Conservation (phyloP, 768 basidiomycete genomes). For the Coprinellus micaceus region DNA sequence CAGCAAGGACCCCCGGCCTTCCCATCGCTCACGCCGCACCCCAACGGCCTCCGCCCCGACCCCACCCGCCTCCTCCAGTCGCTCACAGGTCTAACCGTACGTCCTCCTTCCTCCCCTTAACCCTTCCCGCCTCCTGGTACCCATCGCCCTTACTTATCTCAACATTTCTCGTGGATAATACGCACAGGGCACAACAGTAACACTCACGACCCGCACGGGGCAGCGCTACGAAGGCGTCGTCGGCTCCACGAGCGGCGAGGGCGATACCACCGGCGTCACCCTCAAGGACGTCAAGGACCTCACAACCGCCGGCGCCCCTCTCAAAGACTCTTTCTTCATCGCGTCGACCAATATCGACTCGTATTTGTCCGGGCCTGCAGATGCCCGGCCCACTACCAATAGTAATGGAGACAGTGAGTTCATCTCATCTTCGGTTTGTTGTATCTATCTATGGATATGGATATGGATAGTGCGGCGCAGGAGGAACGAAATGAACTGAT, state of each 20-base stretch:
- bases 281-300: constrained; percentile 79
- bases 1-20: constrained; percentile 30
- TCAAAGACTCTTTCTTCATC: constrained; percentile 69
- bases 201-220: constrained; percentile 66
- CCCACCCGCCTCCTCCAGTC: constrained; percentile 53
- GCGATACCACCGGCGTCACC: constrained; percentile 67
- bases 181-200: constrained; percentile 70
- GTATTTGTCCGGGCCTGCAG: constrained; percentile 73
- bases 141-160: no score
- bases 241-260: constrained; percentile 54
- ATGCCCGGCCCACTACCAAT: constrained; percentile 61
- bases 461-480: no score
- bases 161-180: no score
- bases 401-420: constrained; percentile 64
- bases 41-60: constrained; percentile 47
- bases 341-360: constrained; percentile 68
- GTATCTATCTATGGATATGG: no score
- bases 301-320: constrained; percentile 57
- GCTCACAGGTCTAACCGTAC: constrained; percentile 66
- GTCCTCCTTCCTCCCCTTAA: constrained; percentile 5
- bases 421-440: no score
- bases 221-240: constrained; percentile 76
- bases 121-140: constrained; percentile 1
- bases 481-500: no score
- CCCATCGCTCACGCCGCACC: constrained; percentile 39